Evolutionary conservation across 1,284 basidiomycete species (phyloP), one percentile per base, ranked within the genome.

Genomic region (Chondrostereum purpureum): DNA sequence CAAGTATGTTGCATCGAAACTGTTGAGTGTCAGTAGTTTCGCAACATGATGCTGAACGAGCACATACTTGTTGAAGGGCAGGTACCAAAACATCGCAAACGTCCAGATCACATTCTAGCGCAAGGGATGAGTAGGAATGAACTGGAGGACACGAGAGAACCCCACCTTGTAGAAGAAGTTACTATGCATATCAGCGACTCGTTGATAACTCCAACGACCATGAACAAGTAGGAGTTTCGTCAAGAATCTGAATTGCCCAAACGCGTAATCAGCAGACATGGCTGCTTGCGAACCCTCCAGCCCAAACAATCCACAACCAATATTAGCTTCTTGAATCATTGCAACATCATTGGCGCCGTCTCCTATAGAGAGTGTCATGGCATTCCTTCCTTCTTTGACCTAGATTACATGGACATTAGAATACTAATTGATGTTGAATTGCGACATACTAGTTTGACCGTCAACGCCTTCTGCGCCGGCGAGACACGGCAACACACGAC

Each of bases 261-360:
- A 94, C 1, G 94, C 94, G 56, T 97, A 98, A 65, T 98, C 95
- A 12, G 95, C 93, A 17, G 92, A 96, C 93, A 98, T 98, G 37
- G 94, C 93, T 18, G 95, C 95, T 65, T 99, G 95, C 17, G 92
- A 94, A 44, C 95, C 95, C 63, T 99, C 95, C 38, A 95, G 78
- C 43, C 95, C 95, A 50, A 92, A 82, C 19, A 98, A 74, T 19
- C 95, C 95, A 57, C 94, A 92, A 4, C 95, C 95, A 54, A 96
- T 85, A 63, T 98, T 95, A 24, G 95, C 95, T 59, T 97, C 94
- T 63, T 99, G 95, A 53, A 99, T 99, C 92, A 95, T 95, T 3
- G 91, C 91, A 8, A 95, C 92, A 58, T 95, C 92, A 58, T 94
- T 95, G 12, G 92, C 92, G 45, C 95, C 95, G 57, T 99, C 95